Evolutionary conservation across 306 rosid species (phyloP).

Genomic region (Corylus avellana): DNA sequence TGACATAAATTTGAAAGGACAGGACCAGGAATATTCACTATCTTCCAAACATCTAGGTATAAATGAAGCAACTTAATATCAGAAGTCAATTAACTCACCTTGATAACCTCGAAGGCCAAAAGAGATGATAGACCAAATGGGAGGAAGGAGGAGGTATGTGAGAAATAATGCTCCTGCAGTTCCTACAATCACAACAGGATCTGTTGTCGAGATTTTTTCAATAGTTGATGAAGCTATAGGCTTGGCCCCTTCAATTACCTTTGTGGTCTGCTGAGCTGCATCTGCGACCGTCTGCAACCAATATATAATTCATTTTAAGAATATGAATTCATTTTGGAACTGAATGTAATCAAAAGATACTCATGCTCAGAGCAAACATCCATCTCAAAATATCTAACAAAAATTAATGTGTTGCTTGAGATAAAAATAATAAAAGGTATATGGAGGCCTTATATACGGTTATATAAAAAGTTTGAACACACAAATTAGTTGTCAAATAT

Average conservation of each 20-base stretch:
- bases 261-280: conserved; percentile 79
- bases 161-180: conserved; percentile 71
- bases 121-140: conserved; percentile 75
- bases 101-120: conserved; percentile 79
- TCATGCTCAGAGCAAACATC: background rate
- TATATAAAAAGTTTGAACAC: background rate
- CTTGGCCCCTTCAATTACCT: conserved; percentile 79
- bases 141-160: conserved; percentile 78
- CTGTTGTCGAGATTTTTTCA: conserved; percentile 69
- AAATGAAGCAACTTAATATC: conserved; percentile 15
- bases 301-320: conserved; percentile 11
- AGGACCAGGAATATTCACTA: background rate
- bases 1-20: background rate
- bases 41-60: background rate
- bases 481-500: background rate
- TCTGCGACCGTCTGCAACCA: conserved; percentile 73
- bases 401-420: background rate
- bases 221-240: conserved; percentile 83
- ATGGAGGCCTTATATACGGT: background rate
- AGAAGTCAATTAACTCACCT: conserved; percentile 48
- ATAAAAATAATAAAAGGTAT: background rate
- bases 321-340: background rate
- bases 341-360: background rate
- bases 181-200: conserved; percentile 72
- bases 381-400: background rate